Evolutionary conservation across 805 yeast genomes (phyloP).

Genomic region (Yarrowia osloensis): DNA sequence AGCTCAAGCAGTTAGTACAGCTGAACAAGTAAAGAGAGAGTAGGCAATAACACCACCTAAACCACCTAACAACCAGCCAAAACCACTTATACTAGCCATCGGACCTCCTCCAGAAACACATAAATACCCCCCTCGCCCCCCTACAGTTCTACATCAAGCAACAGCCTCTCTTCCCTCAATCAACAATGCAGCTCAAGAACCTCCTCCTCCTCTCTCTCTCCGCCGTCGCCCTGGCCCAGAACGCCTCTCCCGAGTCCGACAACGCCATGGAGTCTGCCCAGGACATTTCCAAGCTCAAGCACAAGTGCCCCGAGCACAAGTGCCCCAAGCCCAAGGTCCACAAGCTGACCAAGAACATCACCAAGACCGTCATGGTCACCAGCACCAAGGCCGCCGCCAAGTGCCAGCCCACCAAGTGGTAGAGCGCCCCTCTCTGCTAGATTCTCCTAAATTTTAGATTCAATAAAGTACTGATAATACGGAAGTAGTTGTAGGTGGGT

Average conservation of each 20-base stretch:
- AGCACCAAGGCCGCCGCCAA: slow-evolving; percentile 12
- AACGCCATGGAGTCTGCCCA: slow-evolving; percentile 16
- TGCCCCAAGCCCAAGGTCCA: slow-evolving; percentile 28
- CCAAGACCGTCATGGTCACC: not conserved
- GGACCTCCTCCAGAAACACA: not conserved
- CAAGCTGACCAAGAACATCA: slow-evolving; percentile 28
- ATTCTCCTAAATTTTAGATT: slow-evolving; percentile 1
- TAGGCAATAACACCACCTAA: not conserved
- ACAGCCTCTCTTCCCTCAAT: slow-evolving; percentile 3
- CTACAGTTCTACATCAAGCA: slow-evolving; percentile 1
- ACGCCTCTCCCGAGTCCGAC: slow-evolving; percentile 6
- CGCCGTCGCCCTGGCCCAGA: slow-evolving; percentile 26
- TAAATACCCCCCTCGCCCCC: slow-evolving; percentile 3
- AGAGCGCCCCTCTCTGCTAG: not conserved
- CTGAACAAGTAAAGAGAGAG: not conserved
- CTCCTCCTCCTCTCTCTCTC: slow-evolving; percentile 25
- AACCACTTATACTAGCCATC: not conserved
- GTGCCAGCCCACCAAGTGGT: slow-evolving; percentile 22
- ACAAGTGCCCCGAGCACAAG: slow-evolving; percentile 19
- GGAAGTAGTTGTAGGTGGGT: not conserved
- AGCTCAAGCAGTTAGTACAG: not conserved
- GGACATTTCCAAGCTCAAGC: slow-evolving; percentile 21
- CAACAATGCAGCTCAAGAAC: slow-evolving; percentile 29
- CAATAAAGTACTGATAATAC: slow-evolving; percentile 23
- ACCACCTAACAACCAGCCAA: not conserved